Percentiles rank a stretch among this genome's conserved stretches.
phyloP scores from a whole-genome alignment of 2,329 filamentous ascomycete species.

The Phaeophleospora eucalypticola region DNA sequence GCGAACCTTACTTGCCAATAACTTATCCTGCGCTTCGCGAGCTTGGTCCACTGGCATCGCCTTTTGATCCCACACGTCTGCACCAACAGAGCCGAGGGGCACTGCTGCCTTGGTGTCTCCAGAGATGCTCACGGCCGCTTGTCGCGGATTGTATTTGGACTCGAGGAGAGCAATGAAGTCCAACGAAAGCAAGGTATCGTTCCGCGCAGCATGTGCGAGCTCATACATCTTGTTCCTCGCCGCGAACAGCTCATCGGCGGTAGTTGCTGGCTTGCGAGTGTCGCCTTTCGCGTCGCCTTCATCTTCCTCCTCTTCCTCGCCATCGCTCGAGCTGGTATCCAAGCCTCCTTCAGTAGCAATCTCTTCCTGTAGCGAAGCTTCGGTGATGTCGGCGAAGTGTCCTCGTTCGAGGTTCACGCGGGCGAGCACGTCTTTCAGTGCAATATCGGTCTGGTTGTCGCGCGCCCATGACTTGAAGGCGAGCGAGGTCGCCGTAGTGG shows the following conservation, averaged over 20 bases:
- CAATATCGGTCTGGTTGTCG: constrained; percentile 52
- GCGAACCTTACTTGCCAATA: constrained; percentile 66
- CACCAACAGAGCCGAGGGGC: constrained; percentile 71
- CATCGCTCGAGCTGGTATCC: constrained; percentile 43
- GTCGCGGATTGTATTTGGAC: constrained; percentile 65
- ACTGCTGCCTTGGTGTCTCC: constrained; percentile 64
- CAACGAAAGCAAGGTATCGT: constrained; percentile 65
- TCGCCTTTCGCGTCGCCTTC: constrained; percentile 28
- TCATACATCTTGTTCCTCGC: constrained; percentile 40
- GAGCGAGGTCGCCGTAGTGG: constrained; percentile 38
- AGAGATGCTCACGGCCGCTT: constrained; percentile 67
- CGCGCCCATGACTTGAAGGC: constrained; percentile 62
- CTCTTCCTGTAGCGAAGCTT: constrained; percentile 66
- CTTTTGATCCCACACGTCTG: constrained; percentile 49
- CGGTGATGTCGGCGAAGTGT: constrained; percentile 75
- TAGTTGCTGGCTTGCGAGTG: constrained; percentile 15
- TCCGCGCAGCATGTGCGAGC: constrained; percentile 41
- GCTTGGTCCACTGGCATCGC: constrained; percentile 55
- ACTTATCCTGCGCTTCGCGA: constrained; percentile 35
- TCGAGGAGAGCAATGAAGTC: constrained; percentile 80
- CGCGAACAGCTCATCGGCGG: constrained; percentile 38
- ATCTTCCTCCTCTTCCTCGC: constrained; percentile 42
- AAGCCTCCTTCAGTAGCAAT: constrained; percentile 49
- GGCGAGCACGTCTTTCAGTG: constrained; percentile 68
- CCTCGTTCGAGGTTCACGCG: constrained; percentile 76